Evolutionary conservation across 768 basidiomycete genomes (phyloP).

Genomic region (Leucogyrophana mollusca): DNA sequence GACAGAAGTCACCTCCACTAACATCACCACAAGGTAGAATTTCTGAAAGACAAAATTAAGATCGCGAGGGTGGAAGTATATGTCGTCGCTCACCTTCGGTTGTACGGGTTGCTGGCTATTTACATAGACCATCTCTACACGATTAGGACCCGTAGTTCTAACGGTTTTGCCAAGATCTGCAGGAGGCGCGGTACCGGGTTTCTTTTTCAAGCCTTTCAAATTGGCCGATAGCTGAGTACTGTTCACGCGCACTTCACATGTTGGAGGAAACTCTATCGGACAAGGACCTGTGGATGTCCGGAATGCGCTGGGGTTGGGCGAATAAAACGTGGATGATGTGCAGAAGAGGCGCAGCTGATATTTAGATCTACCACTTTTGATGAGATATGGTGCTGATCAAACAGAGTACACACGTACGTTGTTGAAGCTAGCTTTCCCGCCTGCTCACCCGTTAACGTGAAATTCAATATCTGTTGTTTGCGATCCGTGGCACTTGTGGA

Average conservation of each 20-base stretch:
- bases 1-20: slow-evolving; percentile 77
- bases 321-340: slow-evolving; percentile 79
- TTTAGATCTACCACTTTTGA: slow-evolving; percentile 44
- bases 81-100: slow-evolving; percentile 54
- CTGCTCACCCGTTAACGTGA: slow-evolving; percentile 69
- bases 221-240: slow-evolving; percentile 64
- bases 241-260: slow-evolving; percentile 90
- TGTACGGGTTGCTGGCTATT: slow-evolving; percentile 80
- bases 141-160: slow-evolving; percentile 49
- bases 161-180: slow-evolving; percentile 57
- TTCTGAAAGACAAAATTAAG: slow-evolving; percentile 50
- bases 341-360: slow-evolving; percentile 87
- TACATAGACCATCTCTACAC: slow-evolving; percentile 86
- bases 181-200: slow-evolving; percentile 91
- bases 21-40: slow-evolving; percentile 81
- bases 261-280: slow-evolving; percentile 87
- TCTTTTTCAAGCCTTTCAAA: slow-evolving; percentile 92
- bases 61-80: background rate
- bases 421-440: slow-evolving; percentile 54
- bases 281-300: slow-evolving; percentile 54
- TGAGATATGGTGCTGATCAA: slow-evolving; percentile 8
- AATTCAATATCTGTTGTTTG: slow-evolving; percentile 56
- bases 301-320: slow-evolving; percentile 47
- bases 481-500: slow-evolving; percentile 79
- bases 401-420: slow-evolving; percentile 40